A percentile compares a stretch with the other conserved stretches of the same genome.
Conservation (phyloP, 345 rosid species). For the Arabidopsis thaliana region TAIR10.1 NC_003075.7:14581501-14582000, state of each 20-base stretch:
- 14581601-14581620: conserved; percentile 19
- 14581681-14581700: conserved; percentile 1
- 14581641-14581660: conserved; percentile 34
- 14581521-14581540: conserved; percentile 44
- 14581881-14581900: not conserved
- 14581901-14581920: conserved; percentile 23
- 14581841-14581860: conserved; percentile 5
- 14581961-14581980: conserved; percentile 6
- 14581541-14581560: conserved; percentile 30
- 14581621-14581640: conserved; percentile 18
- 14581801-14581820: not conserved
- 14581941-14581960: not conserved
- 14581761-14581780: not conserved
- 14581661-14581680: conserved; percentile 26
- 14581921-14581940: conserved; percentile 5
- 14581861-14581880: conserved; percentile 34
- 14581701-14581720: not conserved
- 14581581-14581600: conserved; percentile 21
- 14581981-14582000: conserved; percentile 2
- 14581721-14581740: not conserved
- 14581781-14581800: not conserved
- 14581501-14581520: not conserved
- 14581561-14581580: conserved; percentile 36
- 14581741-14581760: not conserved
- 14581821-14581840: conserved; percentile 3